These are phyloP conservation scores for Ocimum tenuiflorum DNA, from an alignment of 257 asterid genomes.

Conservation along the genomic window DNA sequence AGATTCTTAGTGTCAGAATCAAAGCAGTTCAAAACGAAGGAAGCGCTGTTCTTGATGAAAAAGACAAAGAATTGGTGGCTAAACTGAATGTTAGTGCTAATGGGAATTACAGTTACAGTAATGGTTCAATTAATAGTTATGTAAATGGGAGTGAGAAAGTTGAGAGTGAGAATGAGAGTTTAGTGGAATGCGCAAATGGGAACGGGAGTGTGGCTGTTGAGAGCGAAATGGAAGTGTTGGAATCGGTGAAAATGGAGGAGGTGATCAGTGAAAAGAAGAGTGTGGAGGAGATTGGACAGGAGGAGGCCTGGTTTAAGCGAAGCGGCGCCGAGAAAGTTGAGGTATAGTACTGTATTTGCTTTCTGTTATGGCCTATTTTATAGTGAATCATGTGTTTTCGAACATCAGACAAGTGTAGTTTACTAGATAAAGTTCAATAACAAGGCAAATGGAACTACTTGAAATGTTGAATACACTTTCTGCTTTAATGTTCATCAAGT, in stretches of 20 bases:
- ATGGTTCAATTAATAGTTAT: conserved; percentile 20
- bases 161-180: conserved; percentile 36
- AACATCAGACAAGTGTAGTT: background rate
- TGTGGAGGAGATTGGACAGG: conserved; percentile 82
- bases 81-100: conserved; percentile 38
- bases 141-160: conserved; percentile 25
- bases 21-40: conserved; percentile 40
- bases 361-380: background rate
- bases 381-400: background rate
- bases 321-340: conserved; percentile 35
- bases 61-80: conserved; percentile 29
- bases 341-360: conserved; percentile 33
- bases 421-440: background rate
- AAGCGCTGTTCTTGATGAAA: conserved; percentile 39
- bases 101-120: conserved; percentile 26
- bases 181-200: conserved; percentile 43
- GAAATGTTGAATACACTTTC: background rate
- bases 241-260: conserved; percentile 28
- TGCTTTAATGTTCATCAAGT: background rate
- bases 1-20: conserved; percentile 26
- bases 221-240: conserved; percentile 19
- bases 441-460: background rate
- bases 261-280: conserved; percentile 38
- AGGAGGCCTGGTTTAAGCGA: conserved; percentile 80
- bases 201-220: conserved; percentile 26